These are phyloP conservation scores for Pleurotus citrinopileatus DNA, from an alignment of 768 basidiomycete genomes.

Conservation along the genomic window DNA sequence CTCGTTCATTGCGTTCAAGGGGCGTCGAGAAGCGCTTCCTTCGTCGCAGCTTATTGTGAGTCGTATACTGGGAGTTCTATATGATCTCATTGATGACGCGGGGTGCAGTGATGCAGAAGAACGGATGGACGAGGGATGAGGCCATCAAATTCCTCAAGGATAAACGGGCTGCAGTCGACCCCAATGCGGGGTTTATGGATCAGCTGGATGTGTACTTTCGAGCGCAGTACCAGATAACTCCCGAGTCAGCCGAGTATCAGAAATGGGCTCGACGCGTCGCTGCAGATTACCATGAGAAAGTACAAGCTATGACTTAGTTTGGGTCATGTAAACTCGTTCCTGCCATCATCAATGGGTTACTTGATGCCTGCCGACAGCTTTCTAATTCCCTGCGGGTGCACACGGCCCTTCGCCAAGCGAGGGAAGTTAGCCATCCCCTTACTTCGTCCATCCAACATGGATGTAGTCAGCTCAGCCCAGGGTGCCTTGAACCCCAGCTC, in stretches of 20 bases:
- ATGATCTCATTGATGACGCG: not conserved
- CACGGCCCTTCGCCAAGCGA: too few relatives aligned
- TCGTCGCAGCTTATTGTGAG: constrained; percentile 78
- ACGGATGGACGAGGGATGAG: constrained; percentile 4
- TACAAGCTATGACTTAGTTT: not conserved
- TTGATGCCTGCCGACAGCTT: too few relatives aligned
- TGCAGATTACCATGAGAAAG: not conserved
- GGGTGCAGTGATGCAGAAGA: constrained; percentile 6
- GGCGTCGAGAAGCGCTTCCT: constrained; percentile 62
- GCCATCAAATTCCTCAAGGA: not conserved
- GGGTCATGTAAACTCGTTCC: not conserved
- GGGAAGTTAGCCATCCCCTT: too few relatives aligned
- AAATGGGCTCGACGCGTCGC: not conserved
- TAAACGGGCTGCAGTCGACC: constrained; percentile 1
- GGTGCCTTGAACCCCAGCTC: too few relatives aligned
- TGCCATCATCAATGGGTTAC: too few relatives aligned
- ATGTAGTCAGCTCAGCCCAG: too few relatives aligned
- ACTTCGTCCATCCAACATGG: too few relatives aligned
- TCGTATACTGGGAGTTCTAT: not conserved
- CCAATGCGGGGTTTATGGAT: constrained; percentile 4
- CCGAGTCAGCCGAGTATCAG: not conserved
- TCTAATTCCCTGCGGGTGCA: too few relatives aligned
- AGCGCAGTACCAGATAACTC: not conserved
- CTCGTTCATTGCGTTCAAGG: constrained; percentile 70
- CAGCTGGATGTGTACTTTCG: constrained; percentile 6